These are phyloP conservation scores for Artomyces pyxidatus DNA, from an alignment of 768 basidiomycete species.

Conservation along the genomic window DNA sequence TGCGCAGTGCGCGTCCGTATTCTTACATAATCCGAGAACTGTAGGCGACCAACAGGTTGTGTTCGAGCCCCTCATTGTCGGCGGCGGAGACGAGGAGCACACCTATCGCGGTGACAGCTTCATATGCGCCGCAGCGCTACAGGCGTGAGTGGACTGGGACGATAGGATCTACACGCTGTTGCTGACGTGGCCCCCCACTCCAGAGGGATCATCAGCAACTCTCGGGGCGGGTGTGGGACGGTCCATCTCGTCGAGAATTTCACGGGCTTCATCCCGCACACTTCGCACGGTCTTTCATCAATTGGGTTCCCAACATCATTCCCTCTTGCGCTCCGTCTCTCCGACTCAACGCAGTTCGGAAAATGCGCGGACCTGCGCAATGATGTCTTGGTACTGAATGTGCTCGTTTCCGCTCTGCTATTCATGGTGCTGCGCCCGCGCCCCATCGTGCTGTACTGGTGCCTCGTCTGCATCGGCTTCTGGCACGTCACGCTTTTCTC, in stretches of 20 bases:
- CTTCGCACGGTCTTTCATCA: conserved; percentile 56
- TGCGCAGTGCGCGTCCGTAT: conserved; percentile 54
- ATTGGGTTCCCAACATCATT: conserved; percentile 70
- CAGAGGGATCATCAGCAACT: conserved; percentile 58
- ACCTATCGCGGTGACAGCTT: conserved; percentile 85
- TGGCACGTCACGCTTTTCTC: conserved; percentile 83
- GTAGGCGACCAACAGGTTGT: conserved; percentile 59
- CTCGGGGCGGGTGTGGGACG: conserved; percentile 69
- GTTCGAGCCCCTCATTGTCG: conserved; percentile 70
- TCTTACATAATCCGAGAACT: conserved; percentile 65
- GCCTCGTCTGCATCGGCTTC: conserved; percentile 73
- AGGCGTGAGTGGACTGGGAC: conserved; percentile 45
- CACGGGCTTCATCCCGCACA: conserved; percentile 54
- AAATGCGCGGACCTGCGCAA: conserved; percentile 68
- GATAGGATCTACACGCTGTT: conserved; percentile 1
- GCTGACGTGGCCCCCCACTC: neutral
- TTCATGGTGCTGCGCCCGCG: conserved; percentile 69
- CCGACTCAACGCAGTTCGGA: conserved; percentile 36
- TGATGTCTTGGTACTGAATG: conserved; percentile 64
- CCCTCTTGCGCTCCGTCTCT: conserved; percentile 61
- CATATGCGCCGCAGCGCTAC: conserved; percentile 76
- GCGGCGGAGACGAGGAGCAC: conserved; percentile 64
- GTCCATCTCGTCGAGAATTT: conserved; percentile 65
- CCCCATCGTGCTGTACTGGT: conserved; percentile 64
- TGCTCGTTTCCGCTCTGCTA: conserved; percentile 55